Percentiles rank a stretch among this genome's conserved stretches.
These are phyloP conservation scores for Kluyveromyces nonfermentans DNA, from an alignment of 805 yeast genomes.

Conservation along the genomic window DNA sequence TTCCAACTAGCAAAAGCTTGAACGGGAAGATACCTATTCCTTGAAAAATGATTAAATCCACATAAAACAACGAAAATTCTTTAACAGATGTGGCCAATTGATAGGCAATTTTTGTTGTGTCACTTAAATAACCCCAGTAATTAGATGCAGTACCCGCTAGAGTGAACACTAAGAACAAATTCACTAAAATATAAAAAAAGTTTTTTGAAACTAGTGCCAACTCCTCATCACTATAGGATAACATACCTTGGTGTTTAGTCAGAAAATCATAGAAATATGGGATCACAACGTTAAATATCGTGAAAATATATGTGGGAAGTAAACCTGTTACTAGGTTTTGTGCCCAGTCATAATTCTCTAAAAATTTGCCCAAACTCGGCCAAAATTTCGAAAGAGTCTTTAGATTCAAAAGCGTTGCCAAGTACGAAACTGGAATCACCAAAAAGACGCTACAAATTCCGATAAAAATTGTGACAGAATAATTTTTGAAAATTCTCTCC, in stretches of 20 bases:
- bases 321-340: conserved; percentile 76
- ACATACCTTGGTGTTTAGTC: conserved; percentile 76
- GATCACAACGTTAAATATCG: conserved; percentile 68
- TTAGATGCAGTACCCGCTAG: conserved; percentile 86
- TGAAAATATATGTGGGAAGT: conserved; percentile 84
- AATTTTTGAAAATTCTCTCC: conserved; percentile 53
- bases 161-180: conserved; percentile 87
- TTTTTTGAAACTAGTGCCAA: conserved; percentile 83
- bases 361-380: conserved; percentile 68
- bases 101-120: conserved; percentile 81
- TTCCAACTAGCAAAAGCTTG: conserved; percentile 72
- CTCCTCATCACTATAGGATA: conserved; percentile 90
- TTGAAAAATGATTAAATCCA: conserved; percentile 72
- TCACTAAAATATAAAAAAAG: conserved; percentile 89
- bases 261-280: conserved; percentile 84
- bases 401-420: conserved; percentile 73
- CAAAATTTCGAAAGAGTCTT: conserved; percentile 71
- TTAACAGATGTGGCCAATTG: conserved; percentile 75
- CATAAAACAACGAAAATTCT: conserved; percentile 78
- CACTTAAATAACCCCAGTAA: conserved; percentile 71
- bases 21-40: conserved; percentile 89
- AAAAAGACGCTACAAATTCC: conserved; percentile 55
- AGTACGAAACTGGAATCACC: conserved; percentile 73
- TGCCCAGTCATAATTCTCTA: conserved; percentile 60
- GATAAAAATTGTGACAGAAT: conserved; percentile 31